A percentile compares a stretch with the other conserved stretches of the same genome.
phyloP scores from a whole-genome alignment of 805 yeast species.

The Wickerhamiella qilinensis region DNA sequence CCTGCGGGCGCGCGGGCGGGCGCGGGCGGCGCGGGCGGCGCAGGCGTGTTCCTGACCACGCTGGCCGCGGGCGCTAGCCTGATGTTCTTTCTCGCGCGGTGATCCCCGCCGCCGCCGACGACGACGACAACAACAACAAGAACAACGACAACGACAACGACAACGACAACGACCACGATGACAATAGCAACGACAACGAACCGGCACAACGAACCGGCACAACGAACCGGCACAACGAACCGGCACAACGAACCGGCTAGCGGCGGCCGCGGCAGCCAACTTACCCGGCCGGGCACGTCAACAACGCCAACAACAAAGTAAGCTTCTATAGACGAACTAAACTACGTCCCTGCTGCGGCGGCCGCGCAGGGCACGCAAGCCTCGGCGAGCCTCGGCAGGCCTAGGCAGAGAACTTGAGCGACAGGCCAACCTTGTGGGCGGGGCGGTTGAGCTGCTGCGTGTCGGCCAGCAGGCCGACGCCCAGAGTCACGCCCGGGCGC shows the following conservation, averaged over 20 bases:
- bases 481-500: conserved; percentile 92
- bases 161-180: too few species aligned
- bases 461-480: conserved; percentile 93
- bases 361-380: neutral
- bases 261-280: too few species aligned
- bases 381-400: neutral
- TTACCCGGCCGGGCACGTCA: too few species aligned
- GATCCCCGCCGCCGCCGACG: too few species aligned
- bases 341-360: neutral
- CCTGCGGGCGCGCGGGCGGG: conserved; percentile 5
- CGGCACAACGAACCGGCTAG: too few species aligned
- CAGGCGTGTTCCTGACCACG: neutral
- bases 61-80: neutral
- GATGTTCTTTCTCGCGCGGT: neutral
- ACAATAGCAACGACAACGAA: too few species aligned
- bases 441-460: conserved; percentile 91
- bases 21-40: neutral
- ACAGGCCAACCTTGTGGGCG: conserved; percentile 94
- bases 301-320: too few species aligned
- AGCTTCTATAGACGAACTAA: too few species aligned
- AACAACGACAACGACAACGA: too few species aligned
- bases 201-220: neutral
- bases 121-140: too few species aligned
- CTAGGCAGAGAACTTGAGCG: conserved; percentile 84
- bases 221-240: too few species aligned